These are phyloP conservation scores for Manihot esculenta DNA, from an alignment of 441 rosid genomes.

Conservation along the genomic window DNA sequence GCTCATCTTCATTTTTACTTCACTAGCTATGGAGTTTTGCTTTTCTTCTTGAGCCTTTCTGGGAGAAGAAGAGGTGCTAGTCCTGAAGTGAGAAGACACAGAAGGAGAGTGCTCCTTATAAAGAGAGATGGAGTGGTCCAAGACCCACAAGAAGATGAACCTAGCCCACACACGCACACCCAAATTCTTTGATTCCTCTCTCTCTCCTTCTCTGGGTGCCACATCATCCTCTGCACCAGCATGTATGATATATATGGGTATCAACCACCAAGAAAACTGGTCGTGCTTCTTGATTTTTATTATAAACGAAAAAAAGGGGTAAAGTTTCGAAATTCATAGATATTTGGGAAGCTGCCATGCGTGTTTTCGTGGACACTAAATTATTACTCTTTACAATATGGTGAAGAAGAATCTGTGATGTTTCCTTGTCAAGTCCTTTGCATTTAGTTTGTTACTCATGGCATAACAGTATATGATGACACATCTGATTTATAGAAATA, in stretches of 20 bases:
- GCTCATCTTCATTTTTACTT: slow-evolving; percentile 14
- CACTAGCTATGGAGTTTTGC: neutral
- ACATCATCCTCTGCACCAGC: slow-evolving; percentile 30
- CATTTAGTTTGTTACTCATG: neutral
- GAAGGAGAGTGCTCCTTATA: slow-evolving; percentile 12
- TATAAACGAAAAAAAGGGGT: neutral
- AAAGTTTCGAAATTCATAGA: neutral
- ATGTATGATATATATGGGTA: slow-evolving; percentile 26
- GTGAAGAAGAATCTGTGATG: slow-evolving; percentile 6
- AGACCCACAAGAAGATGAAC: slow-evolving; percentile 10
- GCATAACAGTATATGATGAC: no score
- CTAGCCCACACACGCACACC: neutral
- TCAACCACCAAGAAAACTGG: slow-evolving; percentile 34
- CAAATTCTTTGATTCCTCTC: neutral
- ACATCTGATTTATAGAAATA: no score
- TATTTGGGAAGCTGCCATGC: slow-evolving; percentile 16
- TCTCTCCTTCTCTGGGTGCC: slow-evolving; percentile 7
- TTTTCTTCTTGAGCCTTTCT: neutral
- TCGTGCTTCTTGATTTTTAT: slow-evolving; percentile 24
- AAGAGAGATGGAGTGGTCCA: slow-evolving; percentile 21
- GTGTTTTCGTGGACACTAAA: slow-evolving; percentile 19
- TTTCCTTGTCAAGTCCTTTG: slow-evolving; percentile 19
- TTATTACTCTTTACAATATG: neutral
- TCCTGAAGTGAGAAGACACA: neutral
- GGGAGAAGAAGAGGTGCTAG: neutral